Conservation (phyloP, 1,284 basidiomycete genomes). For the Testicularia cyperi region DNA sequence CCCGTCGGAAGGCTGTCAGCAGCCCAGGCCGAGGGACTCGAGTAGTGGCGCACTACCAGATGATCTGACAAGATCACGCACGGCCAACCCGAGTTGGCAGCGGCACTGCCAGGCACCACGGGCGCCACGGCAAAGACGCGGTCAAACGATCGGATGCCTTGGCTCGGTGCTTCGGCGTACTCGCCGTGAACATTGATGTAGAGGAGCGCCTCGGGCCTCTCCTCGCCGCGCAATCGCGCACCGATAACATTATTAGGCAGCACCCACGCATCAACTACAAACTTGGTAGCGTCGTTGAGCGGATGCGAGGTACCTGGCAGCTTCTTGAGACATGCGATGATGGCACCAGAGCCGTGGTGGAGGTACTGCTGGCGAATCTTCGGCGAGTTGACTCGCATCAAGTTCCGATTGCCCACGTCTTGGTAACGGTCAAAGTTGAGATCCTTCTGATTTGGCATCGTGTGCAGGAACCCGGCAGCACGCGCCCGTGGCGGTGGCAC, state of each 20-base stretch:
- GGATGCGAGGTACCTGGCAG: slow-evolving; percentile 81
- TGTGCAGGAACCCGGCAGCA: slow-evolving; percentile 54
- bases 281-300: slow-evolving; percentile 68
- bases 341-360: slow-evolving; percentile 72
- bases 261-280: slow-evolving; percentile 81
- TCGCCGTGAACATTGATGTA: slow-evolving; percentile 87
- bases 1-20: slow-evolving; percentile 40
- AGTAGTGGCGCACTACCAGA: slow-evolving; percentile 78
- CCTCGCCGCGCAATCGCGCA: slow-evolving; percentile 37
- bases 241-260: slow-evolving; percentile 62
- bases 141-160: slow-evolving; percentile 86
- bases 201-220: slow-evolving; percentile 65
- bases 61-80: slow-evolving; percentile 86
- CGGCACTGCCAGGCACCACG: slow-evolving; percentile 76
- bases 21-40: slow-evolving; percentile 72
- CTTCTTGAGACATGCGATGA: slow-evolving; percentile 67
- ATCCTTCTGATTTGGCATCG: slow-evolving; percentile 76
- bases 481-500: slow-evolving; percentile 72
- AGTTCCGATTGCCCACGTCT: slow-evolving; percentile 51
- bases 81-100: slow-evolving; percentile 81
- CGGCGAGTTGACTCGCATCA: slow-evolving; percentile 47
- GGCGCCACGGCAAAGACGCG: slow-evolving; percentile 84
- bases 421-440: slow-evolving; percentile 74
- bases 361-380: slow-evolving; percentile 37
- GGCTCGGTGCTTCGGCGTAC: slow-evolving; percentile 71